phyloP scores from a whole-genome alignment of 2,329 filamentous ascomycete genomes.

The Neonectria coccinea region DNA sequence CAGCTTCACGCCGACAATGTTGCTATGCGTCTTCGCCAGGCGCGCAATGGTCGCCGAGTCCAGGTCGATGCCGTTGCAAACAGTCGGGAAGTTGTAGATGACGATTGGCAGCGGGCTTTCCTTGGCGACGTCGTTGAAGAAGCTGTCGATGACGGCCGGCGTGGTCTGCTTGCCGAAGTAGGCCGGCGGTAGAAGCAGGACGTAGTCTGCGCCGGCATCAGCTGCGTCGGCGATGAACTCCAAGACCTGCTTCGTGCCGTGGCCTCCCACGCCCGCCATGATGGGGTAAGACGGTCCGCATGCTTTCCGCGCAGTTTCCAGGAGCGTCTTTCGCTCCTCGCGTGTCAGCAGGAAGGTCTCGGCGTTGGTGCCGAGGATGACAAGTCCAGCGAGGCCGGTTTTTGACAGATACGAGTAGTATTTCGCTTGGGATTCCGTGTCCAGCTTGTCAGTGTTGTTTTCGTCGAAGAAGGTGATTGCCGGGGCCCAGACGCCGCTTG shows the following conservation, averaged over 20 bases:
- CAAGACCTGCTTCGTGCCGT: conserved; percentile 72
- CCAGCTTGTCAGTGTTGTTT: conserved; percentile 58
- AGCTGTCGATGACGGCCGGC: conserved; percentile 67
- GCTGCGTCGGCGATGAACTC: conserved; percentile 71
- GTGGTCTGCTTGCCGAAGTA: conserved; percentile 75
- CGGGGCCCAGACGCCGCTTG: conserved; percentile 62
- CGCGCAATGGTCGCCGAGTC: conserved; percentile 69
- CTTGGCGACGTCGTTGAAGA: conserved; percentile 68
- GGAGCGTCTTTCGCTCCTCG: conserved; percentile 66
- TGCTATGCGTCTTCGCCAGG: conserved; percentile 50
- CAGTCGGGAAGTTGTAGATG: conserved; percentile 76
- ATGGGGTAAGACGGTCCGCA: conserved; percentile 89
- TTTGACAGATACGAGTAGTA: conserved; percentile 65
- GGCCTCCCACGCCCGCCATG: conserved; percentile 76
- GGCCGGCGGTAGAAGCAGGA: conserved; percentile 70
- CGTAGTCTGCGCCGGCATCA: conserved; percentile 70
- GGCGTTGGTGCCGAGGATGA: conserved; percentile 67
- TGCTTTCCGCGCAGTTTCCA: conserved; percentile 74
- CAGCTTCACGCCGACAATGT: conserved; percentile 77
- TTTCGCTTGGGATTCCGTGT: conserved; percentile 59
- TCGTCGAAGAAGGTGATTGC: conserved; percentile 67
- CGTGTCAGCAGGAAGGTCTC: conserved; percentile 68
- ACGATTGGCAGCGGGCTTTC: conserved; percentile 67
- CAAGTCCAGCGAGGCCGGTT: conserved; percentile 63
- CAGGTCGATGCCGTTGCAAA: conserved; percentile 75